These are phyloP conservation scores for Calocybe indica DNA, from an alignment of 768 basidiomycete species.

Conservation along the genomic window DNA sequence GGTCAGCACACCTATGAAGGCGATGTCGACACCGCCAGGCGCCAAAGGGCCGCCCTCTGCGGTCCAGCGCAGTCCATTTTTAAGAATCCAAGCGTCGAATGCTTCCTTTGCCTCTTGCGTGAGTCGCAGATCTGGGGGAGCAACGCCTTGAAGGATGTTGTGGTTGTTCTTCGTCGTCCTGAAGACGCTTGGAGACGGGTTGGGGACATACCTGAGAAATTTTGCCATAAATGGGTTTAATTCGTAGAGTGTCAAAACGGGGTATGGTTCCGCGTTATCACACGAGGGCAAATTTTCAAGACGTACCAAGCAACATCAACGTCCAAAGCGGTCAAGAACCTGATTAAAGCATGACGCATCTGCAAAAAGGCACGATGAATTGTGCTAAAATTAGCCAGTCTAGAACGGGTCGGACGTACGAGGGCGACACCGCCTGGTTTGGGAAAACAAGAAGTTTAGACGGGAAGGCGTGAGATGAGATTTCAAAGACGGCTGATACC, in stretches of 20 bases:
- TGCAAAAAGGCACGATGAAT: slow-evolving; percentile 18
- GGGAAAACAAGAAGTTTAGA: slow-evolving; percentile 1
- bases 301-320: slow-evolving; percentile 80
- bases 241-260: slow-evolving; percentile 4
- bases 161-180: slow-evolving; percentile 94
- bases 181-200: slow-evolving; percentile 86
- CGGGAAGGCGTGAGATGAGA: slow-evolving; percentile 11
- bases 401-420: slow-evolving; percentile 38
- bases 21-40: slow-evolving; percentile 77
- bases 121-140: slow-evolving; percentile 69
- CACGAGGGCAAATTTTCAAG: slow-evolving; percentile 11
- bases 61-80: slow-evolving; percentile 87
- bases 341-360: slow-evolving; percentile 93
- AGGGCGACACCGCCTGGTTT: slow-evolving; percentile 83
- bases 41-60: slow-evolving; percentile 81
- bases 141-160: slow-evolving; percentile 93
- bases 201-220: slow-evolving; percentile 70
- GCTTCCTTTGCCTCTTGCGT: slow-evolving; percentile 72
- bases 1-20: slow-evolving; percentile 66
- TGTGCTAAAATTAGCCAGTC: too few species aligned
- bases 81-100: slow-evolving; percentile 85
- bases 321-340: slow-evolving; percentile 75
- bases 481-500: slow-evolving; percentile 6
- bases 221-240: slow-evolving; percentile 1
- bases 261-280: neutral